Conservation (phyloP, 2,329 filamentous ascomycete genomes). For the Aspergillus ibericus region DNA sequence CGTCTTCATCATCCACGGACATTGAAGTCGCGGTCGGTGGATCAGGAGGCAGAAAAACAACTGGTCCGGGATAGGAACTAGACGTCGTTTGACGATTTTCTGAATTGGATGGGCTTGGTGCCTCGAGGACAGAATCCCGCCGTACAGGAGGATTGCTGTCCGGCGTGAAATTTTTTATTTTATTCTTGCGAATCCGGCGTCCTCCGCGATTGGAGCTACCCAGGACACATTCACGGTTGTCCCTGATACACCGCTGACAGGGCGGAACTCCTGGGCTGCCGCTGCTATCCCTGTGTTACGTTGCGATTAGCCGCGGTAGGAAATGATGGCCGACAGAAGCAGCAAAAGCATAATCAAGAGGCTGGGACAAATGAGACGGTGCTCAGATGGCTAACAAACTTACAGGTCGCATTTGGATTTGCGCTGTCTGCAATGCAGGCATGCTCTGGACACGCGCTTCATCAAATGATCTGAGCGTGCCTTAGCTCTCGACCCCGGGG, state of each 20-base stretch:
- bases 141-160: slow-evolving; percentile 23
- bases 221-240: slow-evolving; percentile 59
- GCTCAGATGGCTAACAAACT: slow-evolving; percentile 24
- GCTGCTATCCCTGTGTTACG: slow-evolving; percentile 41
- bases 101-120: slow-evolving; percentile 27
- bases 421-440: slow-evolving; percentile 50
- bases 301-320: not conserved
- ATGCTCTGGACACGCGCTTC: slow-evolving; percentile 51
- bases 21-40: slow-evolving; percentile 28
- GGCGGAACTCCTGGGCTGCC: slow-evolving; percentile 53
- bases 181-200: slow-evolving; percentile 57
- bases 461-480: slow-evolving; percentile 34
- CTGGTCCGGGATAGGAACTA: slow-evolving; percentile 33
- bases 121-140: slow-evolving; percentile 28
- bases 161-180: slow-evolving; percentile 37
- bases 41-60: slow-evolving; percentile 36
- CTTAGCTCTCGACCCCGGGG: slow-evolving; percentile 14
- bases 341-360: not conserved
- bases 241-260: slow-evolving; percentile 59
- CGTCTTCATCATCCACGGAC: slow-evolving; percentile 40
- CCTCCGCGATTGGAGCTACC: slow-evolving; percentile 61
- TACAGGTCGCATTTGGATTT: slow-evolving; percentile 55
- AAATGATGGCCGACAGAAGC: not conserved
- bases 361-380: not conserved
- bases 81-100: slow-evolving; percentile 28